phyloP scores from a whole-genome alignment of 257 asterid genomes.

The Capsicum baccatum region DNA sequence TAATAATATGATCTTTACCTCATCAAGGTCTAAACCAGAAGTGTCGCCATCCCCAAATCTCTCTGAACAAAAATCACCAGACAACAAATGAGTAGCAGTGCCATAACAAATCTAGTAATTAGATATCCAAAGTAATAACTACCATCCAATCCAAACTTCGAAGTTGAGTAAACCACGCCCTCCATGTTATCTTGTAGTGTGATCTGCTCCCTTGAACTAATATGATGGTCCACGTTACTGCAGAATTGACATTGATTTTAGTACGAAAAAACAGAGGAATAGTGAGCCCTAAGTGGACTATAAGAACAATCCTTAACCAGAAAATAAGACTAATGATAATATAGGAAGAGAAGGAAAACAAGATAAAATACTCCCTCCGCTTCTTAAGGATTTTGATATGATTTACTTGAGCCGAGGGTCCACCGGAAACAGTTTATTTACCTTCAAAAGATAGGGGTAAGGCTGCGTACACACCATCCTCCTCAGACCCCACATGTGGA shows the following conservation, averaged over 20 bases:
- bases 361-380: not conserved
- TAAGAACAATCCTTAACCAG: not conserved
- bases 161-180: constrained; percentile 78
- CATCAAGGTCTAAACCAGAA: constrained; percentile 91
- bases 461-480: not conserved
- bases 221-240: constrained; percentile 97
- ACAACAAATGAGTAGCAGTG: constrained; percentile 30
- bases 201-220: constrained; percentile 97
- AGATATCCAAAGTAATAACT: constrained; percentile 42
- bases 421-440: not conserved
- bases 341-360: not conserved
- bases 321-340: constrained; percentile 5
- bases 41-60: constrained; percentile 98
- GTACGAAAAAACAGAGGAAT: not conserved
- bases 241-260: constrained; percentile 34
- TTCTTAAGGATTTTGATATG: not conserved
- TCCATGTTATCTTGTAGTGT: constrained; percentile 95
- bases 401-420: not conserved
- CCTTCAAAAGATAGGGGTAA: not conserved
- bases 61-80: constrained; percentile 55
- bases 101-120: constrained; percentile 25
- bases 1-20: constrained; percentile 52
- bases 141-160: constrained; percentile 98
- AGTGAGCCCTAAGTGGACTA: constrained; percentile 5
- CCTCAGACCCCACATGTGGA: not conserved